Evolutionary conservation across 148 eudicot species (phyloP).

Genomic region (Rhododendron ferrugineum): DNA sequence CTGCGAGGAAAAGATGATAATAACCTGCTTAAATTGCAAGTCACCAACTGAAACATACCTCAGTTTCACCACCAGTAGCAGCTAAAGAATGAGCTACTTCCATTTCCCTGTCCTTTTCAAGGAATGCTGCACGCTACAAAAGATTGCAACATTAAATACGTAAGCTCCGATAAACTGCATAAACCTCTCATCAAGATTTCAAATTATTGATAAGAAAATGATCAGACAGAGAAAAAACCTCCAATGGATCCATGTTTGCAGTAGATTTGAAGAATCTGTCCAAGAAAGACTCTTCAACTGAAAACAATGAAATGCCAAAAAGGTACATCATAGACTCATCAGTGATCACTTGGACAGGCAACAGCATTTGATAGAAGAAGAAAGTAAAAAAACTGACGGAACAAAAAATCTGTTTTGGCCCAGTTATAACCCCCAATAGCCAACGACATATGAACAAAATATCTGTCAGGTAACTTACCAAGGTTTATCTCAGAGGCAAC

Average conservation of each 20-base stretch:
- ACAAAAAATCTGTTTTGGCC: background rate
- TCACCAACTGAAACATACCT: constrained; percentile 35
- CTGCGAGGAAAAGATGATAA: background rate
- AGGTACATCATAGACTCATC: background rate
- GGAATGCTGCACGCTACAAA: constrained; percentile 82
- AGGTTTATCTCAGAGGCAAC: constrained; percentile 79
- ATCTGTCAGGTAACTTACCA: constrained; percentile 35
- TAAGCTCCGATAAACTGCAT: background rate
- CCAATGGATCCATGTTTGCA: constrained; percentile 58
- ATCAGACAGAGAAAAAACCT: constrained; percentile 38
- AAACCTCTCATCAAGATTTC: background rate
- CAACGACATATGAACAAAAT: background rate
- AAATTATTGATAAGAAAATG: background rate
- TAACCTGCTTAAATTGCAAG: background rate
- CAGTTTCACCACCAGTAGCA: constrained; percentile 91
- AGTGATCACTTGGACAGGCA: background rate
- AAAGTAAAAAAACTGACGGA: background rate
- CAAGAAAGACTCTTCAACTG: constrained; percentile 80
- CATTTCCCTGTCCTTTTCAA: constrained; percentile 88
- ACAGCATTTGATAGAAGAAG: background rate
- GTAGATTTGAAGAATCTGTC: constrained; percentile 85
- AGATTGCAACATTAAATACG: background rate
- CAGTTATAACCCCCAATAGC: background rate
- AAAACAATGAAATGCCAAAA: constrained; percentile 13
- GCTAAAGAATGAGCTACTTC: constrained; percentile 94